Evolutionary conservation across 495 filamentous ascomycete genomes (phyloP), one percentile per base, ranked within the genome.

Genomic region (Lineolata rhizophorae): DNA sequence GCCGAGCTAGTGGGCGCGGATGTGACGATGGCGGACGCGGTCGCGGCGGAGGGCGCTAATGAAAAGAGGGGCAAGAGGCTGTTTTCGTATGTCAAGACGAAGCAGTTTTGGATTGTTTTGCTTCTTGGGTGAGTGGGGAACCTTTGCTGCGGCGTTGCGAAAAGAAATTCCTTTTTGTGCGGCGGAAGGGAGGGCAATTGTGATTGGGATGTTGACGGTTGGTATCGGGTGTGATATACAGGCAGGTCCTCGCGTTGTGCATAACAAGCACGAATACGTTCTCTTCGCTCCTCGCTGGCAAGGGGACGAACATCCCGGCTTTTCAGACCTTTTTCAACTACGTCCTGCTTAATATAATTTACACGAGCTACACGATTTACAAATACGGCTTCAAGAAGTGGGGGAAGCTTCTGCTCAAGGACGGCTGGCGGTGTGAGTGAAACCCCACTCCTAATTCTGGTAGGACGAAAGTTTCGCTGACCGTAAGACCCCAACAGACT

Each of bases 281-380:
- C 53, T 76, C 75, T 13, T 61, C 63, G 9, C 68, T 94, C 14
- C 74, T 97, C 10, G 62, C 58, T 14, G 43, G 48, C 1, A 52
- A 67, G 33, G 62, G 67, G 17, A 87, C 79, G 36, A 79, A 67
- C 18, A 90, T 97, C 44, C 87, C 87, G n/a, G 83, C 87, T 24
- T 92, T 94, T 56, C 87, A 97, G 56, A 83, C 79, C 3, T 69
- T 95, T 44, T 83, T 93, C 61, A 91, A 80, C 51, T 97, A 97
- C 51, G 63, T 76, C 10, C 53, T 93, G n/a, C 60, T 97, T 21
- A 74, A 73, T 18, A 37, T 79, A 15, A 62, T 92, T 36, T 97
- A 87, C 56, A 72, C 82, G 12, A 65, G 70, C 8, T 74, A 73
- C 49, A 84, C 82, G 1, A 53, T 92, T 12, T 84, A 90, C 58